Evolutionary conservation across 305 asterid genomes (phyloP), one percentile per base, ranked within the genome.

Genomic region (Rubia peregrina): DNA sequence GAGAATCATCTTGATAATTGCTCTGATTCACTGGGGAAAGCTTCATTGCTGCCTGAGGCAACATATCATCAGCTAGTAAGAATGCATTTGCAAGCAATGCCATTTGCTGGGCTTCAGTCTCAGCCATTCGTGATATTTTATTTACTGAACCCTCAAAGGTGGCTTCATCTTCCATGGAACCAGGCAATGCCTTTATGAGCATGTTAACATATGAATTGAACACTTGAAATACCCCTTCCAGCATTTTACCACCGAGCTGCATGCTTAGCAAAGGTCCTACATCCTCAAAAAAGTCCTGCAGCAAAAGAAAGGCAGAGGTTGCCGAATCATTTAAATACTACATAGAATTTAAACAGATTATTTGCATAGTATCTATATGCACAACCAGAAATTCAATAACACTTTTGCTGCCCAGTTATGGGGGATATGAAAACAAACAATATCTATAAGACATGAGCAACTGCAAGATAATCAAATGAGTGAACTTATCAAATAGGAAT

Each of bases 51-150:
- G 99, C 97, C 72, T 97, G 99, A 56, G 99, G 99, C 85, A 94
- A 82, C 70, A 94, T 82, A 70, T 94, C 99, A 61, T 94, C 99
- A 7, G 98, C 89, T 11, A 94, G 88, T 80, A 94, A 83, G 77
- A 95, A 91, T 75, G 97, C 99, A 86, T 91, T 94, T 71, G 99
- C 99, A 76, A 94, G 97, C 85, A 94, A 86, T 67, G 98, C 98
- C 83, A 94, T 80, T 76, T 94, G 99, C 77, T 94, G 96, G 72
- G 92, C 85, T 81, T 91, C 99, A 55, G 97, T 91, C 83, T 91
- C 99, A 49, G 99, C 99, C 87, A 91, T 85, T 61, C 95, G 90
- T 71, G 90, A 96, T 73, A 88, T 91, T 85, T 91, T 94, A 84
- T 82, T 88, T 70, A 84, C 89, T 10, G 96, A 84, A 74, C 87